A percentile compares a stretch with the other conserved stretches of the same genome.
These are phyloP conservation scores for Singerocomus inundabilis DNA, from an alignment of 1,284 basidiomycete genomes.

Conservation along the genomic window DNA sequence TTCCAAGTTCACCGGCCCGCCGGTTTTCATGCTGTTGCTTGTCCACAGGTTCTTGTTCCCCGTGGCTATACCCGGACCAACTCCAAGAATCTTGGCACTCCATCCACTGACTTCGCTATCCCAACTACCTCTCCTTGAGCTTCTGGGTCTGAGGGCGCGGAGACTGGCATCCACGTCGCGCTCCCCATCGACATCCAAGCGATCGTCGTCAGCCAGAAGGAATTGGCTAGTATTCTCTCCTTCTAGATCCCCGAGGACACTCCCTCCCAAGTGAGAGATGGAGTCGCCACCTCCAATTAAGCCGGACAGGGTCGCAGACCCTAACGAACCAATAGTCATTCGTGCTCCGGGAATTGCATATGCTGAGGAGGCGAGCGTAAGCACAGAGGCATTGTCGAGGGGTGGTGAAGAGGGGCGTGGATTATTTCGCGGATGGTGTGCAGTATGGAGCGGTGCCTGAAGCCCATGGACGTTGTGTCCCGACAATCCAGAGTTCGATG, in stretches of 20 bases:
- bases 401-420: conserved; percentile 89
- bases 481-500: conserved; percentile 24
- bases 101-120: conserved; percentile 79
- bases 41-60: conserved; percentile 57
- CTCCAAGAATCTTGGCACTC: conserved; percentile 64
- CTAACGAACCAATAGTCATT: conserved; percentile 39
- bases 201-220: conserved; percentile 58
- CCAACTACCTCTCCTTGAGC: conserved; percentile 80
- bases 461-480: conserved; percentile 35
- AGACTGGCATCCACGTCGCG: conserved; percentile 76
- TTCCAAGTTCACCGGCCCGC: conserved; percentile 43
- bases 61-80: conserved; percentile 42
- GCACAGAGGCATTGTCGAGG: conserved; percentile 85
- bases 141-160: conserved; percentile 73
- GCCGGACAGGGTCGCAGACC: conserved; percentile 50
- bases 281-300: conserved; percentile 58
- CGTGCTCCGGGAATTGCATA: conserved; percentile 66
- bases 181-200: conserved; percentile 49
- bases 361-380: conserved; percentile 91
- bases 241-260: conserved; percentile 48
- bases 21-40: conserved; percentile 55
- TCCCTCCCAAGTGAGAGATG: conserved; percentile 64
- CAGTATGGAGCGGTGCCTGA: conserved; percentile 85
- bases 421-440: conserved; percentile 93
- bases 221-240: conserved; percentile 69